Percentiles rank a stretch among this genome's conserved stretches.
phyloP scores from a whole-genome alignment of 495 filamentous ascomycete species.

The Tuber aestivum region DNA sequence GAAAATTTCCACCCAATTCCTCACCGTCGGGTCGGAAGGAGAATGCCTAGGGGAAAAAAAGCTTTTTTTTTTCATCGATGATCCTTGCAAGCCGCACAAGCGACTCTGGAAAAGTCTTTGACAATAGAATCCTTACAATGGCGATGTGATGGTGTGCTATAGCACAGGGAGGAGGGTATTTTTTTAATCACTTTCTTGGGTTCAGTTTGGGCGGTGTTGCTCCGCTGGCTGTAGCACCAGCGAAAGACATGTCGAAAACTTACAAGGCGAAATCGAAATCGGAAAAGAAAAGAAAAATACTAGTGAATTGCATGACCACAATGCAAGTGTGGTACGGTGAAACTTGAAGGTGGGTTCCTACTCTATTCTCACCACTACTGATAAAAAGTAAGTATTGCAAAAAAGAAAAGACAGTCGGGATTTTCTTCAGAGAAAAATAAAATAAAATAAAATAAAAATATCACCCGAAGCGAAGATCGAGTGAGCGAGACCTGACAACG shows the following conservation, averaged over 20 bases:
- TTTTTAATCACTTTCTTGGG: neutral
- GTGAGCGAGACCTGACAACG: slow-evolving; percentile 38
- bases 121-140: neutral
- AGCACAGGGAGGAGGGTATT: neutral
- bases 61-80: neutral
- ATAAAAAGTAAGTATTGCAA: slow-evolving; percentile 1
- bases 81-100: neutral
- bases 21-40: slow-evolving; percentile 27
- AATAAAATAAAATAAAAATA: slow-evolving; percentile 19
- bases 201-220: neutral
- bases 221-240: neutral
- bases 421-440: slow-evolving; percentile 26
- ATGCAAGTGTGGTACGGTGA: neutral
- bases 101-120: neutral
- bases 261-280: neutral
- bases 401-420: neutral
- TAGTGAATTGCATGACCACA: neutral
- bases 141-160: neutral
- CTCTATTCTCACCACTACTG: neutral
- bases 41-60: slow-evolving; percentile 14
- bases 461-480: slow-evolving; percentile 24
- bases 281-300: neutral
- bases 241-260: neutral
- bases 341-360: slow-evolving; percentile 3
- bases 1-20: slow-evolving; percentile 41